Evolutionary conservation across 495 filamentous ascomycete genomes (phyloP), one percentile per base, ranked within the genome.

Genomic region (Hypoxylon fuscum): DNA sequence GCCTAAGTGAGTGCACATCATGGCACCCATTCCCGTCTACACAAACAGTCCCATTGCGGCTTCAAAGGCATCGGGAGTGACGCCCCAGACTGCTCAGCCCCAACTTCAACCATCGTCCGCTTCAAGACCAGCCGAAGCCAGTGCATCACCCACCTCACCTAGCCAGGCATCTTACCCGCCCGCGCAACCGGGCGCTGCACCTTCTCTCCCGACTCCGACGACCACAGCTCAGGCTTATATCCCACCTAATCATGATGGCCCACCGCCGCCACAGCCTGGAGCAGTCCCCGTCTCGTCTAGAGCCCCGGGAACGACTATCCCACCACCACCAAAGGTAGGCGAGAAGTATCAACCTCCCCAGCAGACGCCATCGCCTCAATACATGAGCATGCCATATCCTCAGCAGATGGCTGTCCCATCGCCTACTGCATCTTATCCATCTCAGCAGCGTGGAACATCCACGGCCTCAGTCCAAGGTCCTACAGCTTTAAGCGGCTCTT

Each of bases 231-330:
- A 66, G 18, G 59, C 57, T 17, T 69, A 63, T 47, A 52, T 52
- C 38, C 68, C 64, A 9, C 25, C 41, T 57, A 64, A 72, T 68
- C 14, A 54, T 70, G 20, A 68, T 61, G 14, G 25, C 11, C 84
- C 85, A 10, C 81, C 87, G 22, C 75, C 83, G 41, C 87, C 88
- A 1, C 88, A 89, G 60, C 87, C 87, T 21, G 87, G 84, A 53
- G 77, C 83, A 3, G 66, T 76, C 3, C 82, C 87, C 37, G 58
- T 73, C 6, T 43, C 69, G 40, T 38, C 71, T 5, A 27, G 74
- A 31, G 23, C 71, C 44, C 27, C 50, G 51, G 59, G 45, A 25
- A 53, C 48, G 61, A 54, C 68, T 34, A 55, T 81, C 22, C 82
- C 86, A 15, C 85, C 86, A 41, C 83, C 85, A 5, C 85, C 84